phyloP scores from a whole-genome alignment of 2,329 filamentous ascomycete genomes.

The Karstenula rhodostoma region DNA sequence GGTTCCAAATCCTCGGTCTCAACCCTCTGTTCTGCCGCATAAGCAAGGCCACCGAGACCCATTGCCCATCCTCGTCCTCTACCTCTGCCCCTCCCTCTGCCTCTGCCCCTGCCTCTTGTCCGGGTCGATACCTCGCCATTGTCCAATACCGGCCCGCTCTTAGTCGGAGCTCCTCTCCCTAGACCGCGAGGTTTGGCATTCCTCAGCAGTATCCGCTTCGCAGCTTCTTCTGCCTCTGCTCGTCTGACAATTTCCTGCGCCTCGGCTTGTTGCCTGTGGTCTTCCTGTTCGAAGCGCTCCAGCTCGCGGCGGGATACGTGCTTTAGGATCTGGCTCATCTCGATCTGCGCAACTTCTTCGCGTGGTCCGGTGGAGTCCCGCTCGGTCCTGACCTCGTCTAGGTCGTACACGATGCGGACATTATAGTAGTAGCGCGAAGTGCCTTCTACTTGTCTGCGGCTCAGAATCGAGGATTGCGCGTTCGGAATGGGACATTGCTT shows the following conservation, averaged over 20 bases:
- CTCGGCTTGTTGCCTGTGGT: constrained; percentile 39
- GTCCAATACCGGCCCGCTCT: constrained; percentile 18
- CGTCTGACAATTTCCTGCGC: constrained; percentile 31
- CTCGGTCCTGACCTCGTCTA: neutral
- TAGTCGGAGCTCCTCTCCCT: constrained; percentile 22
- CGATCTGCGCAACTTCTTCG: constrained; percentile 32
- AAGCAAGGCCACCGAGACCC: constrained; percentile 12
- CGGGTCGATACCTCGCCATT: constrained; percentile 15
- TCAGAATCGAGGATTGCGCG: constrained; percentile 38
- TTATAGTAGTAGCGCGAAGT: constrained; percentile 36
- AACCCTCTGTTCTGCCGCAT: constrained; percentile 8
- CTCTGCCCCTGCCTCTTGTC: constrained; percentile 16
- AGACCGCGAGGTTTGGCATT: constrained; percentile 29
- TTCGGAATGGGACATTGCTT: constrained; percentile 38
- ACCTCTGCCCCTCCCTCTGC: constrained; percentile 27
- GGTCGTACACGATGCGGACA: constrained; percentile 28
- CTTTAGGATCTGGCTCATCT: constrained; percentile 38
- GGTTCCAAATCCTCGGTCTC: constrained; percentile 16
- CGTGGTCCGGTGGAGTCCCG: neutral
- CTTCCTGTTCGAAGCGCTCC: constrained; percentile 44
- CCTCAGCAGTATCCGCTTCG: constrained; percentile 29
- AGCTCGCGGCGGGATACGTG: constrained; percentile 42
- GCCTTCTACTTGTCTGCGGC: constrained; percentile 36
- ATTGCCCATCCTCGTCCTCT: constrained; percentile 27
- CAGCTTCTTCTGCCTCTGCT: constrained; percentile 32